These are phyloP conservation scores for Dryas integrifolia DNA, from an alignment of 331 rosid genomes.

Conservation along the genomic window DNA sequence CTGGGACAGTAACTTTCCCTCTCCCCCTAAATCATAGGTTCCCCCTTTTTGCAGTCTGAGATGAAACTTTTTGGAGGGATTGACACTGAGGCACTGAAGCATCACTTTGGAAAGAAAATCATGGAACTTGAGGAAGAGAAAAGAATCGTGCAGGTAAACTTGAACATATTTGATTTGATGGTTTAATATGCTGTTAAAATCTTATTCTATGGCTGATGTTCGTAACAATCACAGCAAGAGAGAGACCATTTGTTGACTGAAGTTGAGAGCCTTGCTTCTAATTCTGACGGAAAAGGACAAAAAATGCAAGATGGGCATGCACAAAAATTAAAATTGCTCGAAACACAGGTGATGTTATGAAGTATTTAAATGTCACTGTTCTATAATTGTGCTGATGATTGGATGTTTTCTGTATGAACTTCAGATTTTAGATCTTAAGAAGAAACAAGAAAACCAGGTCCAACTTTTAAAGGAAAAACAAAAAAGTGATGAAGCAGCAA, in stretches of 20 bases:
- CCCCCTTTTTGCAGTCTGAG: conserved; percentile 52
- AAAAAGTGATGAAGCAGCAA: conserved; percentile 79
- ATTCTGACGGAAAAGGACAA: conserved; percentile 47
- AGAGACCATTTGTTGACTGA: conserved; percentile 64
- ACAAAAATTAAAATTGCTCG: conserved; percentile 61
- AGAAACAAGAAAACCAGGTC: conserved; percentile 74
- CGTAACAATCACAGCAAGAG: conserved; percentile 53
- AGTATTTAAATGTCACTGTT: conserved; percentile 20
- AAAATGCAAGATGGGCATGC: conserved; percentile 54
- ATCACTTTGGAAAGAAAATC: conserved; percentile 64
- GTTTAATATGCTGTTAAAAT: conserved; percentile 4
- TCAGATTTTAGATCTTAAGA: conserved; percentile 71
- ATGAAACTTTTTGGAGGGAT: conserved; percentile 57
- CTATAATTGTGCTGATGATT: neutral
- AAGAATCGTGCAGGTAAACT: conserved; percentile 62
- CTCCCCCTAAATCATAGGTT: conserved; percentile 14
- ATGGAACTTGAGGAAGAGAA: conserved; percentile 78
- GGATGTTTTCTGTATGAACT: conserved; percentile 14
- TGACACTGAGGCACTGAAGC: conserved; percentile 60
- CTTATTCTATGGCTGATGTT: conserved; percentile 30
- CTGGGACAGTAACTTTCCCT: conserved; percentile 19
- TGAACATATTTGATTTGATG: conserved; percentile 17
- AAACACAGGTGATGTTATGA: conserved; percentile 52
- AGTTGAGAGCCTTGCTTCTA: conserved; percentile 59
- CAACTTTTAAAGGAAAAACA: conserved; percentile 69